Evolutionary conservation across 2,329 filamentous ascomycete genomes (phyloP), one percentile per base, ranked within the genome.

Genomic region (Diplodia corticola): DNA sequence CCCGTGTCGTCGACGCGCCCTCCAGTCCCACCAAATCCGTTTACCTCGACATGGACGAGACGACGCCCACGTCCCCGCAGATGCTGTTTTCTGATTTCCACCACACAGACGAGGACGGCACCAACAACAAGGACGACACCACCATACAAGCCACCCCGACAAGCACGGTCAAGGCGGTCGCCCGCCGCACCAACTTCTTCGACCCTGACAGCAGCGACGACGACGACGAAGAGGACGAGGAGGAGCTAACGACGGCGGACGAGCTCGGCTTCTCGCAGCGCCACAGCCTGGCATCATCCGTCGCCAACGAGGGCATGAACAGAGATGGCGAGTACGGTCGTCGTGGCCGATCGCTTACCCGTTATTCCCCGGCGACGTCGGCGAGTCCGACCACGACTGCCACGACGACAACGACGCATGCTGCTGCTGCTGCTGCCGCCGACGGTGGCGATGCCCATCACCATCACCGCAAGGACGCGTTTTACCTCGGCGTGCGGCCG

Each of bases 171-270:
- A 20, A 77, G 61, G 69, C 70, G 35, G 71, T 70, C 10, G 65
- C 69, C 24, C 69, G 74, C 12, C 76, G 72, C 2, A 70, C 70
- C 10, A 75, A 78, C 68, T 78, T 77, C 69, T 75, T 79, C 70
- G 77, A 78, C 24, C 70, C 71, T 35, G 72, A 71, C 44, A 71
- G 55, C 20, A 68, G 68, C 24, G 57, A 35, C 22, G 57, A 61
- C 2, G 37, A 60, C 3, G 33, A 51, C 24, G 57, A 35, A 17
- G 57, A 61, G 4, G 37, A 60, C 3, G 33, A 51, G 15, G 53
- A 57, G 12, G 53, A 40, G 9, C 26, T 60, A 9, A 15, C 24
- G 7, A 60, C 61, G 6, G 63, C 63, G 1, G 63, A 64, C 37
- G 63, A 64, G 20, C 50, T 55, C n/a, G 50, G 22, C 22, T 64